Evolutionary conservation across 108 stramenopile genomes (phyloP).

Genomic region (Nitzschia sp.): DNA sequence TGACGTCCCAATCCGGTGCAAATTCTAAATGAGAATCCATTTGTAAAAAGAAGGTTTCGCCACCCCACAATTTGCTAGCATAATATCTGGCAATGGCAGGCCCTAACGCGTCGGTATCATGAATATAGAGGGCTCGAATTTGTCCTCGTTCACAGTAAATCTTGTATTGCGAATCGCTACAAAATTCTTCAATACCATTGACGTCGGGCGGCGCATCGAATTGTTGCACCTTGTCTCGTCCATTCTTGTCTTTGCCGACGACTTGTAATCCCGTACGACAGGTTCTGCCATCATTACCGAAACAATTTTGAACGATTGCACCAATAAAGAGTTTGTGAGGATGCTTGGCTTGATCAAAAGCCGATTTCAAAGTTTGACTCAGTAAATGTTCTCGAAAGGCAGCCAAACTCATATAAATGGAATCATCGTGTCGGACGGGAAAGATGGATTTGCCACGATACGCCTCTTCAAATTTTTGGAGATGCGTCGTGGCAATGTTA

Average conservation of each 20-base stretch:
- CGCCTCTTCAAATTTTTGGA: slow-evolving; percentile 51
- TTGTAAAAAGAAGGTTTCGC: slow-evolving; percentile 90
- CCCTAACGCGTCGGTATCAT: slow-evolving; percentile 90
- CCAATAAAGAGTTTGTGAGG: slow-evolving; percentile 88
- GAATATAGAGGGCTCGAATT: slow-evolving; percentile 78
- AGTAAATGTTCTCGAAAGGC: slow-evolving; percentile 90
- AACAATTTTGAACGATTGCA: slow-evolving; percentile 93
- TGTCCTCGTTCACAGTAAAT: slow-evolving; percentile 72
- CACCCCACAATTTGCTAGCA: slow-evolving; percentile 91
- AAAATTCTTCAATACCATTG: slow-evolving; percentile 82
- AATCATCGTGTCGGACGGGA: slow-evolving; percentile 67
- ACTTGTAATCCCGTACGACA: slow-evolving; percentile 83
- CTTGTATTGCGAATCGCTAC: slow-evolving; percentile 44
- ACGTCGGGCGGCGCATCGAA: slow-evolving; percentile 71
- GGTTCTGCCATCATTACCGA: slow-evolving; percentile 41
- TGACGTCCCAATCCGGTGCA: slow-evolving; percentile 76
- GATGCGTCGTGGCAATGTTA: slow-evolving; percentile 40
- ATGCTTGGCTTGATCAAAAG: slow-evolving; percentile 72
- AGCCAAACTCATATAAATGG: slow-evolving; percentile 85
- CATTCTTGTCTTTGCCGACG: slow-evolving; percentile 54
- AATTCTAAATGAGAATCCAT: slow-evolving; percentile 89
- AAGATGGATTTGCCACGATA: slow-evolving; percentile 61
- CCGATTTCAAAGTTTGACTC: slow-evolving; percentile 74
- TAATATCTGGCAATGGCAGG: slow-evolving; percentile 91
- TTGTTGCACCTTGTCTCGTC: slow-evolving; percentile 44